Evolutionary conservation across 257 asterid genomes (phyloP).

Genomic region (Marsdenia floribunda): DNA sequence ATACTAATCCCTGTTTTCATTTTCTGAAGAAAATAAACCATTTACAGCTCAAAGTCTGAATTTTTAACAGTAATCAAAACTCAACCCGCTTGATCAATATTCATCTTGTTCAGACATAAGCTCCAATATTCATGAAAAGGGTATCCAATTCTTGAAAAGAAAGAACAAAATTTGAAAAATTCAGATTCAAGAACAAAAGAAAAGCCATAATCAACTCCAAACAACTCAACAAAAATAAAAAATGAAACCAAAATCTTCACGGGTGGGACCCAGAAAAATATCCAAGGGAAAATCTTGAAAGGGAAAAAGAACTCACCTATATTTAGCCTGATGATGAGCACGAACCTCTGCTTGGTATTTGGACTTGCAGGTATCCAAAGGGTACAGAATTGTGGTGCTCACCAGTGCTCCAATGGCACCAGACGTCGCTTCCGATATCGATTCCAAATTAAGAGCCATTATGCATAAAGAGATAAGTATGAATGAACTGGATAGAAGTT

Average conservation of each 20-base stretch:
- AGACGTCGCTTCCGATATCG: slow-evolving; percentile 78
- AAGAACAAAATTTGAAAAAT: background rate
- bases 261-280: background rate
- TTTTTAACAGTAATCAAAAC: background rate
- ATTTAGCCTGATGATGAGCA: slow-evolving; percentile 58
- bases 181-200: background rate
- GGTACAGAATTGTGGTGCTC: slow-evolving; percentile 84
- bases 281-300: background rate
- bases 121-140: slow-evolving; percentile 2
- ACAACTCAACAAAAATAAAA: background rate
- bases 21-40: background rate
- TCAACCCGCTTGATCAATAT: slow-evolving; percentile 1
- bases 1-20: background rate
- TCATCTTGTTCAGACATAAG: background rate
- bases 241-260: background rate
- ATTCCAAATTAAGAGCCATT: slow-evolving; percentile 51
- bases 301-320: slow-evolving; percentile 39
- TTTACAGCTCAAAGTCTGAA: background rate
- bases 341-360: slow-evolving; percentile 92
- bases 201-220: background rate
- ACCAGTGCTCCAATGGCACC: slow-evolving; percentile 90
- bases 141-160: background rate
- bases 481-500: background rate
- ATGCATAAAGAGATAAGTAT: background rate
- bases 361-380: slow-evolving; percentile 91